These are phyloP conservation scores for Eucalyptus guilfoylei DNA, from an alignment of 345 rosid genomes.

Conservation along the genomic window DNA sequence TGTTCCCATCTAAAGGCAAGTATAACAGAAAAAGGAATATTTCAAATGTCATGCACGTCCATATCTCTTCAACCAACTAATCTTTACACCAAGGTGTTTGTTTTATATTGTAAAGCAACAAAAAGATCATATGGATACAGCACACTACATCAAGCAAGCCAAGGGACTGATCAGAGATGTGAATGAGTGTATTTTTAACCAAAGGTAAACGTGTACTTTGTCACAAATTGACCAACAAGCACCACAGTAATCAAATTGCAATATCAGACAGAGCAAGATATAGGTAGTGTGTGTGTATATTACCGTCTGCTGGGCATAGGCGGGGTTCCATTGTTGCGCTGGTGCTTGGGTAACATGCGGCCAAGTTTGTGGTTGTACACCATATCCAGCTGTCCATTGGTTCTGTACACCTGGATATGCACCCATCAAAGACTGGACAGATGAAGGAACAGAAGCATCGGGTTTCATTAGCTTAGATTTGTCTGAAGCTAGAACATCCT, in stretches of 20 bases:
- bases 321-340: conserved; percentile 64
- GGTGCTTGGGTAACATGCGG: conserved; percentile 61
- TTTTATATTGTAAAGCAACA: background rate
- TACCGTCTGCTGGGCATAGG: conserved; percentile 58
- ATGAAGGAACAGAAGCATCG: conserved; percentile 34
- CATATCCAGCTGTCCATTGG: conserved; percentile 82
- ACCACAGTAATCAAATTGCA: background rate
- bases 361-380: conserved; percentile 83
- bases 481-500: conserved; percentile 73
- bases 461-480: conserved; percentile 71
- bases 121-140: background rate
- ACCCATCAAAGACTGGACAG: conserved; percentile 55
- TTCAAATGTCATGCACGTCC: background rate
- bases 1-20: background rate
- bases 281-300: background rate
- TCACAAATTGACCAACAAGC: background rate
- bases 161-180: background rate
- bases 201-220: background rate
- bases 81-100: background rate
- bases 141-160: background rate
- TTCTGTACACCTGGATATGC: conserved; percentile 64
- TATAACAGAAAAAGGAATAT: background rate
- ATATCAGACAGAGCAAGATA: background rate
- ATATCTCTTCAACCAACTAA: background rate
- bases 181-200: background rate